These are phyloP conservation scores for Nadsonia commutata DNA, from an alignment of 1,139 yeast species.

Conservation along the genomic window DNA sequence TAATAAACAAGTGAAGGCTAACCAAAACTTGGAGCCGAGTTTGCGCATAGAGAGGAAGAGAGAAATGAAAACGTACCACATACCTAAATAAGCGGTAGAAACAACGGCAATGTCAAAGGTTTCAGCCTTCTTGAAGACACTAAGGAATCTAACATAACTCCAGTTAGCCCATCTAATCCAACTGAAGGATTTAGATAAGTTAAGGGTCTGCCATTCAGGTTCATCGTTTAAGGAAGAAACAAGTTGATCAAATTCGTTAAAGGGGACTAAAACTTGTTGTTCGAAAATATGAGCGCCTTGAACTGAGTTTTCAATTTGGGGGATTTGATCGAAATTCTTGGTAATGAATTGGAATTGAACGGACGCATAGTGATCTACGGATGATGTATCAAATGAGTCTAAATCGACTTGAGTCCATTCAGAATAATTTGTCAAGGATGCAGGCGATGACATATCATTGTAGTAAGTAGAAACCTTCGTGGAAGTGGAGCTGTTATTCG, in stretches of 20 bases:
- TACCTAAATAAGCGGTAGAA: slow-evolving; percentile 71
- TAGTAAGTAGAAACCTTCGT: slow-evolving; percentile 16
- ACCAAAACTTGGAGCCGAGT: slow-evolving; percentile 80
- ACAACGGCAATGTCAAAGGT: slow-evolving; percentile 74
- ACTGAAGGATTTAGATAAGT: slow-evolving; percentile 46
- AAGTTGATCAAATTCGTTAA: slow-evolving; percentile 19
- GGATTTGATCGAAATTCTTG: slow-evolving; percentile 5
- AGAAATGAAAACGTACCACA: slow-evolving; percentile 73
- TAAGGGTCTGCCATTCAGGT: slow-evolving; percentile 51
- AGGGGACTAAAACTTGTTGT: slow-evolving; percentile 30
- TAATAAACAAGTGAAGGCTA: slow-evolving; percentile 67
- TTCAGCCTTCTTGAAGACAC: slow-evolving; percentile 62
- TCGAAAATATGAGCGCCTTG: slow-evolving; percentile 25
- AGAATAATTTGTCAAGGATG: slow-evolving; percentile 1
- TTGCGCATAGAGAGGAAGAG: slow-evolving; percentile 68
- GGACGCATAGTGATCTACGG: slow-evolving; percentile 1
- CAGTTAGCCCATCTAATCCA: slow-evolving; percentile 46
- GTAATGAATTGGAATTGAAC: slow-evolving; percentile 1
- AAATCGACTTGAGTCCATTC: background rate
- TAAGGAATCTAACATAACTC: slow-evolving; percentile 31
- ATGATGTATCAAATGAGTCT: slow-evolving; percentile 6
- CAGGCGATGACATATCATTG: slow-evolving; percentile 10
- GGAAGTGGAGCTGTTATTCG: slow-evolving; percentile 12
- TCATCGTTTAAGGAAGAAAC: slow-evolving; percentile 28
- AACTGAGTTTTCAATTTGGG: slow-evolving; percentile 9